These are phyloP conservation scores for Colletotrichum sp. DNA, from an alignment of 2,329 filamentous ascomycete genomes.

Conservation along the genomic window DNA sequence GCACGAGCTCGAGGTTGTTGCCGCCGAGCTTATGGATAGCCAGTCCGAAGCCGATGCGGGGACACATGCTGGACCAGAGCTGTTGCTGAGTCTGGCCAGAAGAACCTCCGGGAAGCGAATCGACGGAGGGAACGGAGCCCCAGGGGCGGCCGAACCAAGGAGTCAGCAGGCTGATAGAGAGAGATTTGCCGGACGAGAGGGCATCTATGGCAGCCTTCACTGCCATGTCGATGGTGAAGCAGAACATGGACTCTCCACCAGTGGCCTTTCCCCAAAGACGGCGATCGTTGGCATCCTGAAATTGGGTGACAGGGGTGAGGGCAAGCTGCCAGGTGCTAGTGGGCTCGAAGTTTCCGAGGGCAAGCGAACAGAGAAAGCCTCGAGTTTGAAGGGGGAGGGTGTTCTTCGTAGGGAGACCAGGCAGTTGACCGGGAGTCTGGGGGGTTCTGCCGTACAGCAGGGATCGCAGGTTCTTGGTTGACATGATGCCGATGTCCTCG, in stretches of 20 bases:
- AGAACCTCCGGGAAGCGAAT: neutral
- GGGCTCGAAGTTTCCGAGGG: accelerated
- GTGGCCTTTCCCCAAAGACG: neutral
- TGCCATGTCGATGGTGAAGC: neutral
- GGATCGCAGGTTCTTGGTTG: accelerated
- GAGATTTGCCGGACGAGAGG: neutral
- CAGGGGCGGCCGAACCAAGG: neutral
- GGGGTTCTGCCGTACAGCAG: neutral
- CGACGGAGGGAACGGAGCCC: neutral
- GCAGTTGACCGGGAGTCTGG: neutral
- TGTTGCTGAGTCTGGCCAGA: neutral
- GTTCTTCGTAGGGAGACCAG: accelerated
- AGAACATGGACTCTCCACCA: accelerated
- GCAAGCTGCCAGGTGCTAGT: neutral
- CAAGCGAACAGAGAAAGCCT: neutral
- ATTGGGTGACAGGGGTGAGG: accelerated
- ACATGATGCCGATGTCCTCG: accelerated
- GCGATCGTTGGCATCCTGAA: accelerated
- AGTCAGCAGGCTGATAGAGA: neutral
- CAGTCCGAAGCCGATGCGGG: neutral
- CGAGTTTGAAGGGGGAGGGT: accelerated
- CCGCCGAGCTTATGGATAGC: neutral
- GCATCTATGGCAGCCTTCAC: neutral
- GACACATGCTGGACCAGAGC: neutral
- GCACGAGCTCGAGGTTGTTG: neutral